Percentiles rank a stretch among this genome's conserved stretches.
phyloP scores from a whole-genome alignment of 257 asterid genomes.

The Solanum paucissectum region DNA sequence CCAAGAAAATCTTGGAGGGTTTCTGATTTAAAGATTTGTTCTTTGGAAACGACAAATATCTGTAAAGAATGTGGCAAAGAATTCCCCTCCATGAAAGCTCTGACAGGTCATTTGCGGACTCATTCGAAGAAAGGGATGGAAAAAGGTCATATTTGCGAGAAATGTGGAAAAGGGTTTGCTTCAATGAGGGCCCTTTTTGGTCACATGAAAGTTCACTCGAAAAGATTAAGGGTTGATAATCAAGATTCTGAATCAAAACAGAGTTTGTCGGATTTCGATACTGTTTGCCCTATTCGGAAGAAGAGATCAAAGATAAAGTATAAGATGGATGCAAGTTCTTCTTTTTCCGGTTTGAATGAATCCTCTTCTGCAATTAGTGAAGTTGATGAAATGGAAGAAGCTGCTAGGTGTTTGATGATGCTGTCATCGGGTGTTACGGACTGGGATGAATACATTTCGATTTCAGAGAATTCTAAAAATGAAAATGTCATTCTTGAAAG shows the following conservation, averaged over 20 bases:
- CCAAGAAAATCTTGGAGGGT: slow-evolving; percentile 75
- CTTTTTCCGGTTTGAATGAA: slow-evolving; percentile 20
- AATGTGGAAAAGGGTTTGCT: slow-evolving; percentile 59
- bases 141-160: slow-evolving; percentile 30
- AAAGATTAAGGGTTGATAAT: slow-evolving; percentile 20
- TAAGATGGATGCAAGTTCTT: slow-evolving; percentile 15
- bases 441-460: slow-evolving; percentile 2
- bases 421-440: slow-evolving; percentile 44
- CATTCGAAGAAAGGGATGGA: slow-evolving; percentile 39
- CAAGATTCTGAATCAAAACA: slow-evolving; percentile 17
- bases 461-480: background rate
- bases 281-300: slow-evolving; percentile 37
- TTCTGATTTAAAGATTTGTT: slow-evolving; percentile 23
- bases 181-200: slow-evolving; percentile 74
- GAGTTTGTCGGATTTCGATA: slow-evolving; percentile 30
- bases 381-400: slow-evolving; percentile 33
- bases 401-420: slow-evolving; percentile 59
- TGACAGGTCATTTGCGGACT: slow-evolving; percentile 72
- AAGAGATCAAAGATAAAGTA: slow-evolving; percentile 60
- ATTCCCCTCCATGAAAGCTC: slow-evolving; percentile 55
- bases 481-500: slow-evolving; percentile 1
- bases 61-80: slow-evolving; percentile 62
- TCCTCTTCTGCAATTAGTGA: slow-evolving; percentile 18
- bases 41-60: background rate
- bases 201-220: slow-evolving; percentile 80